These are phyloP conservation scores for Antitrichia curtipendula DNA, from an alignment of 225 moss, liverwort and hornwort species.

Conservation along the genomic window DNA sequence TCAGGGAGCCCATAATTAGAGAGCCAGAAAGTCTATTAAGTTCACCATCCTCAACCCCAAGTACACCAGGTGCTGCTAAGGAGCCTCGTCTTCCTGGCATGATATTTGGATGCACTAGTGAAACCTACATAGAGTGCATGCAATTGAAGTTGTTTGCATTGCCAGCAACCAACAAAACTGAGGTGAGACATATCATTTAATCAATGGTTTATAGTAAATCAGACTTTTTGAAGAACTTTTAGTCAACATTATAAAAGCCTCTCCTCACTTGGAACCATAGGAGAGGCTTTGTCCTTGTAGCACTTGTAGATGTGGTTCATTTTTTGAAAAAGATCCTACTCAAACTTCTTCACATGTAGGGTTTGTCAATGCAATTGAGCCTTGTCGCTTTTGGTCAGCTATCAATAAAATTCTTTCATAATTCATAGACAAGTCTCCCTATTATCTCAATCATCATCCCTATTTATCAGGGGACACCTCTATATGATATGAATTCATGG, in stretches of 20 bases:
- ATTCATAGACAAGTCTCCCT: background rate
- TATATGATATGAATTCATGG: background rate
- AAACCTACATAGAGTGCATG: slow-evolving; percentile 78
- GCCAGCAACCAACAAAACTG: slow-evolving; percentile 33
- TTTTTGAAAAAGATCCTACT: background rate
- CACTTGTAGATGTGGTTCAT: background rate
- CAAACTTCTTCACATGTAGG: background rate
- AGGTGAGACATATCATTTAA: background rate
- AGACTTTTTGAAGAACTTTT: background rate
- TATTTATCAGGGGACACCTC: background rate
- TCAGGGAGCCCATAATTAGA: background rate
- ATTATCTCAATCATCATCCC: background rate
- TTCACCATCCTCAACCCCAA: background rate
- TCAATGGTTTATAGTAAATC: background rate
- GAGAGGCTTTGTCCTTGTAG: background rate
- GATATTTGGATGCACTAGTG: slow-evolving; percentile 71
- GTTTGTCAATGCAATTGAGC: background rate
- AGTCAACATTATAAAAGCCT: background rate
- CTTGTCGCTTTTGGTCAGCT: no score
- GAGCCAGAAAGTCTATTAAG: background rate
- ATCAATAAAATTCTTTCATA: background rate
- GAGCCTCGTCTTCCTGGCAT: slow-evolving; percentile 50
- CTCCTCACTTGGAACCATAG: no score
- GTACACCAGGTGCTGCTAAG: background rate
- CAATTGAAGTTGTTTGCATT: slow-evolving; percentile 56